Base-by-base conservation (phyloP, 768 basidiomycete genomes). In the Lactarius indigo region DNA sequence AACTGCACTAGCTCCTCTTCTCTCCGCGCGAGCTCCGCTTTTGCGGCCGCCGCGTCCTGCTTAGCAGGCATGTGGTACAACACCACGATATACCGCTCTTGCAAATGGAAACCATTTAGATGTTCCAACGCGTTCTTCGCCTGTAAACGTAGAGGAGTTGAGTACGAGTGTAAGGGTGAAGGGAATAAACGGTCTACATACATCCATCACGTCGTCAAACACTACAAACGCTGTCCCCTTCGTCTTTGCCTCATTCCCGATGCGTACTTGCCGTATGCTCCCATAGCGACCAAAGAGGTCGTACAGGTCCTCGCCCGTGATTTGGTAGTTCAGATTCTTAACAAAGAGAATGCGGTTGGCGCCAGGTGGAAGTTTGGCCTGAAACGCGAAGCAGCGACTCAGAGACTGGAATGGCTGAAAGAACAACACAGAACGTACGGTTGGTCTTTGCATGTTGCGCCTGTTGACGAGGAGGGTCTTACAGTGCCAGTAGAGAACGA, bases 251-350 rank as follows among this genome's bases (percentile, higher is more conserved):
- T 94, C 92, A 69, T 88, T 96, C 57, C 96, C 96, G 70, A 97
- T 87, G 69, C 96, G 87, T 69, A 99, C 89, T 78, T 99, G 96
- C 59, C 96, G 88, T 72, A 99, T 92, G 73, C 92, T 92, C 57
- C 96, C 96, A 79, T 98, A 99, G 69, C 94, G 92, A 63, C 96
- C 96, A 72, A 99, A 98, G 69, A 98, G 82, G 79, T 98, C 96
- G 76, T 98, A 98, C 71, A 98, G 77, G 77, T 98, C 95, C 68
- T 94, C 91, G 61, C 95, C 95, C 37, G 88, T 94, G 70, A 94
- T 94, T 76, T 88, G 88, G 78, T 95, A 96, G 77, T 91, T 94
- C 62, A 96, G 79, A 74, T 96, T 96, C 78, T 96, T 96, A 30
- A 95, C 92, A 72, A 94, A 96, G 54, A 96, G 84, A 61, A 96